Base-by-base conservation (phyloP, 202 grass and related monocot genomes). In the Cymbopogon flexuosus region DNA sequence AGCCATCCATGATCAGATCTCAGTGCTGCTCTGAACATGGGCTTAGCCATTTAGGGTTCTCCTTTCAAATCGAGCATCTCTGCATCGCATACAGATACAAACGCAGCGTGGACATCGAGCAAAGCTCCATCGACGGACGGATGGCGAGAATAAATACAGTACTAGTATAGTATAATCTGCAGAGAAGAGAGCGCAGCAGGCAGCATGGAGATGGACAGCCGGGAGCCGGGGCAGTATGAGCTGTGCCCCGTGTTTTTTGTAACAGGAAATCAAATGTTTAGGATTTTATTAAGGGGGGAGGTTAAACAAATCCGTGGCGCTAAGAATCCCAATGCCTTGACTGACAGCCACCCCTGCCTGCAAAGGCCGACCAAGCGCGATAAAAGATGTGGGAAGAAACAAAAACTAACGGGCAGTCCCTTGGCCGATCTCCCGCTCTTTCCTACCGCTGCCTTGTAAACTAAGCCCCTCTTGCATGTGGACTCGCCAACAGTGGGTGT, bases 311-410 rank as follows among this genome's bases (percentile, higher is more conserved):
- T 70, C 33, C 9, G 10, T 79, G 75, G 68, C 78, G 58, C 61
- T 73, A 86, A 85, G 88, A 89, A 86, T 86, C 88, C 83, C 88
- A 83, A 86, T 79, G 88, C 79, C 83, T 89, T 74, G 83, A 79
- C 83, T 78, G 82, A 61, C 82, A 71, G 67, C 72, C 76, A 82
- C 65, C 79, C 64, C 79, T 63, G 79, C 22, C 64, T 30, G 79
- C 59, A 78, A 81, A 4, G 80, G 78, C 83, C 83, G 88, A 89
- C 88, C 83, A 63, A 49, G 83, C 41, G 19, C 83, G 79, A 86
- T 86, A 89, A 89, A 89, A 89, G 83, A 89, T 89, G 74, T 83
- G 83, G 88, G 75, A 83, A 86, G 74, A 83, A 89, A 83, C 83
- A 79, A 89, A 89, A 89, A 86, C 79, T 70, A 86, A 86, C 24